Evolutionary conservation across 805 yeast species (phyloP).

Genomic region (Pichia insulana): DNA sequence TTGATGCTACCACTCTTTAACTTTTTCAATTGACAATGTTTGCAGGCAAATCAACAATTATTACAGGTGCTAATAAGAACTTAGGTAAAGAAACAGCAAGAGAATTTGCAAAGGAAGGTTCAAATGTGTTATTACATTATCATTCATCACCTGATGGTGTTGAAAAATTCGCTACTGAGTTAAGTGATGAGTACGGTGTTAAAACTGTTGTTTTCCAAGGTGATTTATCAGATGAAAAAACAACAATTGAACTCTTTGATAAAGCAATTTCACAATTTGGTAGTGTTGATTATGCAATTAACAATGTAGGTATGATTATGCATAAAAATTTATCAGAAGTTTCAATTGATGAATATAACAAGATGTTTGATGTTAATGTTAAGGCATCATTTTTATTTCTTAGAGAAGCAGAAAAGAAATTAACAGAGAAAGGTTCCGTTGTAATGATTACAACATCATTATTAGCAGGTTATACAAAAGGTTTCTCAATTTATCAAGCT

Average conservation of each 20-base stretch:
- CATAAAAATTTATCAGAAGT: constrained; percentile 51
- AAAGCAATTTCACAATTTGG: constrained; percentile 39
- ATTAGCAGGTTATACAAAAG: constrained; percentile 55
- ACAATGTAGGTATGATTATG: constrained; percentile 59
- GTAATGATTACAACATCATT: constrained; percentile 54
- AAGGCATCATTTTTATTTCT: constrained; percentile 55
- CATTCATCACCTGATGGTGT: constrained; percentile 37
- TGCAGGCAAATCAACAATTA: constrained; percentile 12
- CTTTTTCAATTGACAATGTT: constrained; percentile 10
- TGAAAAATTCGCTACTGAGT: constrained; percentile 30
- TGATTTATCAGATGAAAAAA: constrained; percentile 34
- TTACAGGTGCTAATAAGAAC: constrained; percentile 18
- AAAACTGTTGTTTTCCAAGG: constrained; percentile 37
- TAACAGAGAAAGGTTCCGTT: constrained; percentile 46
- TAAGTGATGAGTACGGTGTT: constrained; percentile 30
- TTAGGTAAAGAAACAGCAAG: constrained; percentile 25
- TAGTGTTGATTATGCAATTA: constrained; percentile 51
- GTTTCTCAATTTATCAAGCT: constrained; percentile 47
- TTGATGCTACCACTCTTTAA: no score
- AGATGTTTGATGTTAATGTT: constrained; percentile 45
- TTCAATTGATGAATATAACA: constrained; percentile 44
- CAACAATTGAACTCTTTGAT: constrained; percentile 37
- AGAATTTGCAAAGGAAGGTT: constrained; percentile 47
- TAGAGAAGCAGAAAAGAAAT: constrained; percentile 43
- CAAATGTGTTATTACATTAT: constrained; percentile 46